Percentiles rank a stretch among this genome's conserved stretches.
These are phyloP conservation scores for Pilatotrama ljubarskyi DNA, from an alignment of 768 basidiomycete species.

Conservation along the genomic window DNA sequence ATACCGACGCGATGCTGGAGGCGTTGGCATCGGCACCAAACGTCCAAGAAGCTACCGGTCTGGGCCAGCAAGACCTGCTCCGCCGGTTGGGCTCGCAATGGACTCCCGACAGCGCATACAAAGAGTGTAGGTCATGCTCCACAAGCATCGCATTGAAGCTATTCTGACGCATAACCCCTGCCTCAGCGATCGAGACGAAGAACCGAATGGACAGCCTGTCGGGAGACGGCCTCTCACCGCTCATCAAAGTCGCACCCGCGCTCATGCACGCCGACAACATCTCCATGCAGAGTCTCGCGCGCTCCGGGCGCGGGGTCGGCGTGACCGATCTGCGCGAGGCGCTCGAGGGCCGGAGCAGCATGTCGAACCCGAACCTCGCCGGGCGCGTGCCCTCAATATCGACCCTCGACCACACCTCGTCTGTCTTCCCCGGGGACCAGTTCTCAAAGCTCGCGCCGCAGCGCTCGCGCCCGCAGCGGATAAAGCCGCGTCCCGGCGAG, in stretches of 20 bases:
- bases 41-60: slow-evolving; percentile 64
- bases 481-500: slow-evolving; percentile 59
- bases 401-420: slow-evolving; percentile 69
- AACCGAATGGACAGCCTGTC: slow-evolving; percentile 56
- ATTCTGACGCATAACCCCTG: not conserved
- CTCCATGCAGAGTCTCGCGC: slow-evolving; percentile 80
- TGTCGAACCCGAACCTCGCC: slow-evolving; percentile 74
- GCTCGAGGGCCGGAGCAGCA: slow-evolving; percentile 79
- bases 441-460: slow-evolving; percentile 50
- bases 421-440: slow-evolving; percentile 39
- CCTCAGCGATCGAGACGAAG: slow-evolving; percentile 53
- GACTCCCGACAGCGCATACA: slow-evolving; percentile 74
- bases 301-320: slow-evolving; percentile 78
- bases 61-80: slow-evolving; percentile 57
- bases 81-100: slow-evolving; percentile 57
- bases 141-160: too few relatives aligned
- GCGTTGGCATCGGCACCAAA: slow-evolving; percentile 52
- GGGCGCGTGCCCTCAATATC: slow-evolving; percentile 69
- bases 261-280: slow-evolving; percentile 92
- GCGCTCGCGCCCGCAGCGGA: slow-evolving; percentile 52
- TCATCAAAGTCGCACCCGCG: slow-evolving; percentile 79
- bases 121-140: slow-evolving; percentile 62
- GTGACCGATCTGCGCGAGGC: slow-evolving; percentile 89
- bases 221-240: slow-evolving; percentile 69
- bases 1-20: slow-evolving; percentile 53